Evolutionary conservation across 495 filamentous ascomycete species (phyloP), one percentile per base, ranked within the genome.

Genomic region (Talaromyces nanjingensis): DNA sequence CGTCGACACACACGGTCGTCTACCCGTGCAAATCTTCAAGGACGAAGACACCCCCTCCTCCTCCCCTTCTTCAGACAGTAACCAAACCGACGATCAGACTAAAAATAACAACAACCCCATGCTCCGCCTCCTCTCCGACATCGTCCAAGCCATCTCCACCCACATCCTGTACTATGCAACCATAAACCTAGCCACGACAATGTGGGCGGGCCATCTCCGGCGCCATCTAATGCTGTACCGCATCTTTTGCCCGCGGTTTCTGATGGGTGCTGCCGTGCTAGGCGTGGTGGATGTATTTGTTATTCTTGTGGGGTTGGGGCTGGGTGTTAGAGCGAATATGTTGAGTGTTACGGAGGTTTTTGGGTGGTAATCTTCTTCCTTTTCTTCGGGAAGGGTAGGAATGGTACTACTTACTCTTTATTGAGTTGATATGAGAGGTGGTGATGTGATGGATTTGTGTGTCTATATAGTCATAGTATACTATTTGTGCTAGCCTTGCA

Each of bases 151-250:
- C 2, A 78, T 88, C 37, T 85, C 79, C 56, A 90, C 86, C 2
- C 89, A 94, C 70, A 74, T 93, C 6, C 79, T 91, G 3, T 96
- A 92, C 68, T 90, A 91, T 65, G 89, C 91, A 4, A 86, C 88
- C 27, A 84, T 97, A 69, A 86, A 87, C 39, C 76, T 94, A 11
- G 90, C 91, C 0, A 96, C 91, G 4, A 92, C 89, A 65, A 87
- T 90, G 74, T 96, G 91, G 88, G 91, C 93, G 0, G 92, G 90
- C 6, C 84, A 90, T 69, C 77, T 99, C 59, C 79, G 96, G 42
- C 82, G 94, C 58, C 94, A 99, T 77, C 79, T 98, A 55, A 98
- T 98, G 96, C 80, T 98, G 33, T 97, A 93, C 75, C 86, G 96
- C n/a, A 91, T 98, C 59, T 98, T 98, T 68, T 87, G 79, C 72